phyloP scores from a whole-genome alignment of 78 protist species.

The Monocercomonoides exilis region DNA sequence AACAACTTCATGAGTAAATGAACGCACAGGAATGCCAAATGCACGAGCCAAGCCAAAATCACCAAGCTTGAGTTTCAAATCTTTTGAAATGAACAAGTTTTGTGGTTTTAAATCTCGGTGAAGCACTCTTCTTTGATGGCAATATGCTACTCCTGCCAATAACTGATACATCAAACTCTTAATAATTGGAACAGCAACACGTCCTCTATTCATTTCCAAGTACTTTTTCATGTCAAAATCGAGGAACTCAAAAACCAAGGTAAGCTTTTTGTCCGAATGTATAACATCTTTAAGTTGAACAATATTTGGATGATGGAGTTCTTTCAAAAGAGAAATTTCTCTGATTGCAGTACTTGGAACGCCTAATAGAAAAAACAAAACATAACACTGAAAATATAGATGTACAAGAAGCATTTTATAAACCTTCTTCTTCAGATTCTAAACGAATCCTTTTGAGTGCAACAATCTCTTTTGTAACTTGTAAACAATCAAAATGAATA shows the following conservation, averaged over 20 bases:
- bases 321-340: constrained; percentile 87
- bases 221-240: constrained; percentile 88
- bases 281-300: constrained; percentile 83
- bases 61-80: constrained; percentile 84
- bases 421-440: constrained; percentile 69
- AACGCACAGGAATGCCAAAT: constrained; percentile 80
- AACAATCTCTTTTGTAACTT: constrained; percentile 7
- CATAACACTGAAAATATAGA: not conserved
- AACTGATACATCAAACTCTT: constrained; percentile 76
- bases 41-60: constrained; percentile 97
- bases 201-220: constrained; percentile 45
- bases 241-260: constrained; percentile 91
- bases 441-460: constrained; percentile 51
- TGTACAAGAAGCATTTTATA: no score
- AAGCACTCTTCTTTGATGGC: constrained; percentile 86
- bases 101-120: constrained; percentile 99
- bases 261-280: constrained; percentile 76
- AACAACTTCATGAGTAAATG: constrained; percentile 84
- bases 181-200: constrained; percentile 11
- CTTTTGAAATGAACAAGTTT: constrained; percentile 76
- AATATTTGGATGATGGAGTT: constrained; percentile 82
- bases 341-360: constrained; percentile 96
- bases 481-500: not conserved
- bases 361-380: constrained; percentile 39
- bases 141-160: constrained; percentile 84